Evolutionary conservation across 2,329 filamentous ascomycete genomes (phyloP), one percentile per base, ranked within the genome.

Genomic region (Geosmithia flava): DNA sequence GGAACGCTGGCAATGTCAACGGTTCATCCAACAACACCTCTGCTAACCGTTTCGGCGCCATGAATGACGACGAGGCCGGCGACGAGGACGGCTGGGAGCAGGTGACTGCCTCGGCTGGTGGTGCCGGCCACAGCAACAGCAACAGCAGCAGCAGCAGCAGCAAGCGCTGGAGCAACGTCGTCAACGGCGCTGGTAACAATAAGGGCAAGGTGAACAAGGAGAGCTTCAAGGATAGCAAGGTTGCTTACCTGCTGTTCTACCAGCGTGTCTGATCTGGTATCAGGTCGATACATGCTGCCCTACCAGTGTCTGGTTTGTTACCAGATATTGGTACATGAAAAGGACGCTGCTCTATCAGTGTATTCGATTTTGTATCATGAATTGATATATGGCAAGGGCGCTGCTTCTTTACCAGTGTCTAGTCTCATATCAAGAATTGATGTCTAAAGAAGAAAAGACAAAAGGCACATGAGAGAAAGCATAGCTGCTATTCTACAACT

Each of bases 201-300:
- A 74, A 78, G 69, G 54, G 72, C 59, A 74, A 78, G 67, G 65
- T 80, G 64, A 53, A 70, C 62, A 73, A 79, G 64, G 80, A 81
- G 56, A 78, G 68, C 54, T 76, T 86, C 60, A 88, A 87, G 66
- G 91, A 97, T 64, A 95, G 91, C 74, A 95, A 95, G 74, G 91
- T 96, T 50, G 93, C 93, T 3, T 98, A 98, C 67, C 80, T 98
- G 55, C 69, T 98, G 60, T 95, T 98, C 68, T 98, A 98, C 65
- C 85, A 96, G 69, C 81, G 80, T 58, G 78, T 93, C 51, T 78
- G 55, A 59, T 46, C 20, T 17, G 3, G 15, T 27, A 10, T 13
- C 33, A 37, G 15, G 3, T 11, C 33, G 3, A 37, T 11, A 37
- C 11, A 37, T 37, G 33, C 33, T n/a, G n/a, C n/a, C n/a, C n/a